phyloP scores from a whole-genome alignment of 1,139 yeast species.

The Kazachstania sp. region DNA sequence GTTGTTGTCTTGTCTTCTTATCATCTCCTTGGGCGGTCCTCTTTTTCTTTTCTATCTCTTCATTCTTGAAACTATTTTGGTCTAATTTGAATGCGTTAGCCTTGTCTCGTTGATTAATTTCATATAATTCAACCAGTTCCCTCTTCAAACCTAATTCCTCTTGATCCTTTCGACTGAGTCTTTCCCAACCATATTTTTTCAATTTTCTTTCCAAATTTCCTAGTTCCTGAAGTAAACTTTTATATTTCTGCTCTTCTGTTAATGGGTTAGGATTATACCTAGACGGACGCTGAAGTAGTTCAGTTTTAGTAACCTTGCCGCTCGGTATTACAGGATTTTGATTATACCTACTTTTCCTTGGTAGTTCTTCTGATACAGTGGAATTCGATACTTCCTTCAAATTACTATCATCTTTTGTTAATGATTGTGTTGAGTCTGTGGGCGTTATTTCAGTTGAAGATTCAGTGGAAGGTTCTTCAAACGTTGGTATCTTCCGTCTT shows the following conservation, averaged over 20 bases:
- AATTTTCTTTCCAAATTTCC: conserved; percentile 41
- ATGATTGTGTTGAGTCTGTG: background rate
- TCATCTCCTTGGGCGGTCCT: background rate
- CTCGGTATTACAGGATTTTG: background rate
- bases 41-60: background rate
- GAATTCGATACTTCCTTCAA: background rate
- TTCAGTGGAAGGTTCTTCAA: conserved; percentile 8
- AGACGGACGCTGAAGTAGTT: background rate
- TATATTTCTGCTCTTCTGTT: conserved; percentile 8
- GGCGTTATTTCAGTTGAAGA: background rate
- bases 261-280: background rate
- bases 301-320: background rate
- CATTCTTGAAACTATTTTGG: conserved; percentile 29
- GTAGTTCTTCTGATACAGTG: no score
- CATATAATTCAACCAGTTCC: conserved; percentile 37
- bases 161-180: conserved; percentile 42
- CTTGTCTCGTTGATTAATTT: conserved; percentile 33
- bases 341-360: background rate
- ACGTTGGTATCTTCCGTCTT: conserved; percentile 20
- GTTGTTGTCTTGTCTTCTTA: conserved; percentile 13
- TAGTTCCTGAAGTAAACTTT: conserved; percentile 39
- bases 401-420: background rate
- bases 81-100: conserved; percentile 41
- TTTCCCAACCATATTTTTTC: conserved; percentile 41
- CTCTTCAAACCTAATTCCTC: conserved; percentile 44